Evolutionary conservation across 257 asterid genomes (phyloP).

Genomic region (Petrea volubilis): DNA sequence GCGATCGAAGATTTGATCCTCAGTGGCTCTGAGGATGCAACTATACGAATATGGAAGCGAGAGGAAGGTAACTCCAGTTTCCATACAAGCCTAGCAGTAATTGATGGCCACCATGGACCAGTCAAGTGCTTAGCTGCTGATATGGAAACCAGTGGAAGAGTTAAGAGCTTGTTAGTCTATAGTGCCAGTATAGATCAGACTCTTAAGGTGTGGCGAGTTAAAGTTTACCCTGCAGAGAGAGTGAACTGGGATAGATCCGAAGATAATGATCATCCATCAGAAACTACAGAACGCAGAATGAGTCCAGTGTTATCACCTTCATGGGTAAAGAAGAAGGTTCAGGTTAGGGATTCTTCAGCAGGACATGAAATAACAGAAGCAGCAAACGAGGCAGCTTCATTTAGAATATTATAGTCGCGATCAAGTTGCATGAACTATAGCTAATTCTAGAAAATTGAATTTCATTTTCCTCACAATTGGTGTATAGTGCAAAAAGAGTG

Average conservation of each 20-base stretch:
- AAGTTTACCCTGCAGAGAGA: slow-evolving; percentile 32
- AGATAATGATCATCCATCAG: slow-evolving; percentile 26
- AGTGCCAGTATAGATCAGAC: slow-evolving; percentile 59
- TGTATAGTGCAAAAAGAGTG: too few species aligned
- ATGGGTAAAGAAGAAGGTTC: slow-evolving; percentile 51
- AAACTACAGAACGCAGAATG: slow-evolving; percentile 28
- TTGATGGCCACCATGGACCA: slow-evolving; percentile 65
- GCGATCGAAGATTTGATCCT: slow-evolving; percentile 42
- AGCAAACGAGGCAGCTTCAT: neutral
- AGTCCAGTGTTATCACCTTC: slow-evolving; percentile 54
- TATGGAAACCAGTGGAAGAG: slow-evolving; percentile 34
- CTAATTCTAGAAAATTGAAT: too few species aligned
- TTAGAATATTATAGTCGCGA: neutral
- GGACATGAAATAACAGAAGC: neutral
- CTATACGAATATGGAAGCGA: slow-evolving; percentile 56
- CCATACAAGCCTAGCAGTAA: slow-evolving; percentile 51
- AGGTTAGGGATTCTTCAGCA: slow-evolving; percentile 21
- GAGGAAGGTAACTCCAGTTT: slow-evolving; percentile 32
- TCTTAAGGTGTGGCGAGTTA: slow-evolving; percentile 56
- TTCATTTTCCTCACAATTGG: too few species aligned
- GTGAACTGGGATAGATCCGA: slow-evolving; percentile 27
- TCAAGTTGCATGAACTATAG: too few species aligned
- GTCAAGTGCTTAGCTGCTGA: slow-evolving; percentile 58
- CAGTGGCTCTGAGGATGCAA: slow-evolving; percentile 65
- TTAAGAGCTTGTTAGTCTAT: slow-evolving; percentile 42